A percentile compares a stretch with the other conserved stretches of the same genome.
Evolutionary conservation across 2,329 filamentous ascomycete species (phyloP).

Genomic region (Botryotinia calthae): DNA sequence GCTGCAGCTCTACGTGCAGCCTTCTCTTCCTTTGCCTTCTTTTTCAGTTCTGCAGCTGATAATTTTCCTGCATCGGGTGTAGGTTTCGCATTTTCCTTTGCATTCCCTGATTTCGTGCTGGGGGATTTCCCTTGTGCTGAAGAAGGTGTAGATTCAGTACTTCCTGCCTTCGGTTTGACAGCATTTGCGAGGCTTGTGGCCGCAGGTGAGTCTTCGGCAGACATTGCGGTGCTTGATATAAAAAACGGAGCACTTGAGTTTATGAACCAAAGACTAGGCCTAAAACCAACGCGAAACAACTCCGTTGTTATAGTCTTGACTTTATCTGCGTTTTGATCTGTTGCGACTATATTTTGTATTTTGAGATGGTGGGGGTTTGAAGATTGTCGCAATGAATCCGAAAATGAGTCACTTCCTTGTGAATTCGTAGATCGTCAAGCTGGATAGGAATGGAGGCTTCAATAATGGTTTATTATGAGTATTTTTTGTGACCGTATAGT

Average conservation of each 20-base stretch:
- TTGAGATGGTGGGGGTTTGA: slow-evolving; percentile 4
- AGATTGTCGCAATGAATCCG: slow-evolving; percentile 2
- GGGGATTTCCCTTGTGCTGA: slow-evolving; percentile 20
- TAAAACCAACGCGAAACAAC: slow-evolving; percentile 4
- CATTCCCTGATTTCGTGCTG: slow-evolving; percentile 21
- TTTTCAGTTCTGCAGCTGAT: slow-evolving; percentile 66
- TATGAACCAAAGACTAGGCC: slow-evolving; percentile 8
- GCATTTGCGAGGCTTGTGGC: slow-evolving; percentile 20
- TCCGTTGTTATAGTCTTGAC: background rate
- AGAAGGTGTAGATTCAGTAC: slow-evolving; percentile 4
- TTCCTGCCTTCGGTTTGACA: slow-evolving; percentile 9
- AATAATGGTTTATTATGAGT: background rate
- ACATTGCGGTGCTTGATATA: slow-evolving; percentile 13
- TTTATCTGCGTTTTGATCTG: background rate
- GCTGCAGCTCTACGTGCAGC: slow-evolving; percentile 75
- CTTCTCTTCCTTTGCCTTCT: slow-evolving; percentile 87
- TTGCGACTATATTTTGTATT: background rate
- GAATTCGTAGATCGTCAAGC: background rate
- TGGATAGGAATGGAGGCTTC: background rate
- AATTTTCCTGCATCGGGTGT: slow-evolving; percentile 49
- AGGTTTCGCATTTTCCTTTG: slow-evolving; percentile 20
- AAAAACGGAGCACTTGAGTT: background rate
- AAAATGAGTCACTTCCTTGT: slow-evolving; percentile 20
- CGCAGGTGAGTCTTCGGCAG: slow-evolving; percentile 28
- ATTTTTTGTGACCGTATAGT: background rate